Percentiles rank a stretch among this genome's conserved stretches.
These are phyloP conservation scores for Paxillus ammoniavirescens DNA, from an alignment of 768 basidiomycete species.

Conservation along the genomic window DNA sequence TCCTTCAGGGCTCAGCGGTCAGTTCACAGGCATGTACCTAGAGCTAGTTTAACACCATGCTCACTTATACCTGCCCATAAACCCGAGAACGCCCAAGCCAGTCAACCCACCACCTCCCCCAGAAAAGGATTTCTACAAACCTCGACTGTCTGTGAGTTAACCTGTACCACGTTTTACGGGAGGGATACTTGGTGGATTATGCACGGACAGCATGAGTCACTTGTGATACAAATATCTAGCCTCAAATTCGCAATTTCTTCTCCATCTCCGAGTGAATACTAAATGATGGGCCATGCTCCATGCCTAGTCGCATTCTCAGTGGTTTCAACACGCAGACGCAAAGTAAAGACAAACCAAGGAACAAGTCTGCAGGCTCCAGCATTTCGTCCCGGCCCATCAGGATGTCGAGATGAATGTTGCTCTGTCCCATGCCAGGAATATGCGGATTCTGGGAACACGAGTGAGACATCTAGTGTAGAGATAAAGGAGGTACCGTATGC, in stretches of 20 bases:
- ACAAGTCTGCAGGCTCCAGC: constrained; percentile 76
- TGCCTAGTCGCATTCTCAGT: constrained; percentile 38
- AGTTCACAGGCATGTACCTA: too few species aligned
- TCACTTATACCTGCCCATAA: too few species aligned
- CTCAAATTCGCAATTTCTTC: constrained; percentile 50
- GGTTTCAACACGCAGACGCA: not conserved
- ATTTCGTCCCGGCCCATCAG: constrained; percentile 90
- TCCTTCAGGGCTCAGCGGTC: too few species aligned
- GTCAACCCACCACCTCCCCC: too few species aligned
- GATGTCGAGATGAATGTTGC: constrained; percentile 89
- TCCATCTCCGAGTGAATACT: constrained; percentile 70
- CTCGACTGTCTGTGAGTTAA: too few species aligned
- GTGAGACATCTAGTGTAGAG: not conserved
- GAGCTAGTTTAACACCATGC: too few species aligned
- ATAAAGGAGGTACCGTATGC: not conserved
- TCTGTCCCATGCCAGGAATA: constrained; percentile 60
- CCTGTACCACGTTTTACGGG: not conserved
- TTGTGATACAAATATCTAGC: constrained; percentile 10
- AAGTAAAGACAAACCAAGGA: constrained; percentile 54
- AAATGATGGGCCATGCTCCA: constrained; percentile 47
- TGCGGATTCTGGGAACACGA: constrained; percentile 52
- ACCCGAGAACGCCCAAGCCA: too few species aligned
- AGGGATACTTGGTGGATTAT: not conserved
- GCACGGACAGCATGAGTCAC: not conserved
- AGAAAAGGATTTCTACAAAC: too few species aligned